A percentile compares a stretch with the other conserved stretches of the same genome.
Evolutionary conservation across 2,329 filamentous ascomycete species (phyloP).

Genomic region (Alternaria sp.): DNA sequence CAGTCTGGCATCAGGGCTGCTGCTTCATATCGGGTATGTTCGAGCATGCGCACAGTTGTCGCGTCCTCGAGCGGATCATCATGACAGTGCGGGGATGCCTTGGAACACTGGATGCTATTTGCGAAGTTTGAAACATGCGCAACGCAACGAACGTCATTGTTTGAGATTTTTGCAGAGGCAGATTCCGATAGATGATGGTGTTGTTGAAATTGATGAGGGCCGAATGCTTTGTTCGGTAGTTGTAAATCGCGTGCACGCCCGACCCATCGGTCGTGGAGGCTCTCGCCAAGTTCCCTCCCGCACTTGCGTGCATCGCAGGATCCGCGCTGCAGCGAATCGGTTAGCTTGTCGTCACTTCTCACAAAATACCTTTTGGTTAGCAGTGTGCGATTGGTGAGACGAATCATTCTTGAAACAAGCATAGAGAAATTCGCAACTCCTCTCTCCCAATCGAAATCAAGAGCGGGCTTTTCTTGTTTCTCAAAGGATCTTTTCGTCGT

Average conservation of each 20-base stretch:
- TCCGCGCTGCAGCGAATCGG: slow-evolving; percentile 9
- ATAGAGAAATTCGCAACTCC: background rate
- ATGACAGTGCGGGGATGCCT: slow-evolving; percentile 6
- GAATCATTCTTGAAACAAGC: slow-evolving; percentile 2
- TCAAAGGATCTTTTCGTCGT: background rate
- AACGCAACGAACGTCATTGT: background rate
- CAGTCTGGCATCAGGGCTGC: slow-evolving; percentile 5
- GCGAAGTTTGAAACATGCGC: slow-evolving; percentile 8
- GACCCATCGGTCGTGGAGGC: slow-evolving; percentile 10
- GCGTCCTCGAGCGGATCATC: slow-evolving; percentile 5
- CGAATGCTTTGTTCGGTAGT: background rate
- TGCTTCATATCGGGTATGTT: slow-evolving; percentile 15
- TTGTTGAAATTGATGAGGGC: background rate
- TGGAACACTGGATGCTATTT: slow-evolving; percentile 2
- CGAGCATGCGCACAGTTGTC: slow-evolving; percentile 16
- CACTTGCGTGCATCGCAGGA: background rate
- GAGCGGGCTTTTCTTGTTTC: background rate
- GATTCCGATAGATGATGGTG: background rate
- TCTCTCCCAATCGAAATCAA: background rate
- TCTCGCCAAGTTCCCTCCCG: slow-evolving; percentile 10
- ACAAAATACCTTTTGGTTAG: background rate
- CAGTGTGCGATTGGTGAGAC: background rate
- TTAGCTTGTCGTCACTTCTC: background rate
- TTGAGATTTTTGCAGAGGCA: background rate
- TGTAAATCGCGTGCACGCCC: slow-evolving; percentile 12